Evolutionary conservation across 2,329 filamentous ascomycete genomes (phyloP).

Genomic region (Colletotrichum sp.): DNA sequence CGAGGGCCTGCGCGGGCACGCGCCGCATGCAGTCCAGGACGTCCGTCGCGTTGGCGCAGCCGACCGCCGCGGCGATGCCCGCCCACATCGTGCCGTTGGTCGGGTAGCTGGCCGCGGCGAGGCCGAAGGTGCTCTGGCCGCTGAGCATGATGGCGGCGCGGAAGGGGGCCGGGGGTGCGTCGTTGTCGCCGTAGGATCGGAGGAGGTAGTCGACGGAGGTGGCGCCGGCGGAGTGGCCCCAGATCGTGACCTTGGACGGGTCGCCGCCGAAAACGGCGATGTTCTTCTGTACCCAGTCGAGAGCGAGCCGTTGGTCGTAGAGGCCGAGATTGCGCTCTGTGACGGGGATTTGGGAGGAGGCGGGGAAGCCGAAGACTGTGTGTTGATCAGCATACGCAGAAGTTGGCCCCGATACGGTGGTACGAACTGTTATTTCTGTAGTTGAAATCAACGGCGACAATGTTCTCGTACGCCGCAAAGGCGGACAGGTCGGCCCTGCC

Average conservation of each 20-base stretch:
- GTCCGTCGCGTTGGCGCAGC: constrained; percentile 10
- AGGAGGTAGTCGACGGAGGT: constrained; percentile 26
- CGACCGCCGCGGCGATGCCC: constrained; percentile 12
- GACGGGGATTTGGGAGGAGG: background rate
- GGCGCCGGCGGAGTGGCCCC: constrained; percentile 36
- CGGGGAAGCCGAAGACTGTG: background rate
- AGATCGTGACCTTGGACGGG: constrained; percentile 31
- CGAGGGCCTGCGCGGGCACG: constrained; percentile 5
- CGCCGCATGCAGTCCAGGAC: background rate
- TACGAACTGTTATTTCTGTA: constrained; percentile 17
- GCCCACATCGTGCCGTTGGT: constrained; percentile 20
- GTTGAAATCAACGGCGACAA: constrained; percentile 28
- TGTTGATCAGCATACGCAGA: background rate
- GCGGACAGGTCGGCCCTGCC: constrained; percentile 24
- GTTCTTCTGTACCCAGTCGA: constrained; percentile 36
- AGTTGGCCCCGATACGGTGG: too few relatives aligned
- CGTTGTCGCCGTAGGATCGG: constrained; percentile 19
- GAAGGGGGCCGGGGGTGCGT: constrained; percentile 21
- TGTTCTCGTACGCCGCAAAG: constrained; percentile 30
- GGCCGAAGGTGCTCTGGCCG: constrained; percentile 30
- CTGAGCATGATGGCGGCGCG: constrained; percentile 31
- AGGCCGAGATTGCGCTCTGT: constrained; percentile 27
- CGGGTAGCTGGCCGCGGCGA: background rate
- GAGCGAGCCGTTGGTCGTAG: constrained; percentile 30
- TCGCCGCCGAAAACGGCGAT: constrained; percentile 32